These are phyloP conservation scores for Sporothrix sp. DNA, from an alignment of 2,329 filamentous ascomycete genomes.

Conservation along the genomic window DNA sequence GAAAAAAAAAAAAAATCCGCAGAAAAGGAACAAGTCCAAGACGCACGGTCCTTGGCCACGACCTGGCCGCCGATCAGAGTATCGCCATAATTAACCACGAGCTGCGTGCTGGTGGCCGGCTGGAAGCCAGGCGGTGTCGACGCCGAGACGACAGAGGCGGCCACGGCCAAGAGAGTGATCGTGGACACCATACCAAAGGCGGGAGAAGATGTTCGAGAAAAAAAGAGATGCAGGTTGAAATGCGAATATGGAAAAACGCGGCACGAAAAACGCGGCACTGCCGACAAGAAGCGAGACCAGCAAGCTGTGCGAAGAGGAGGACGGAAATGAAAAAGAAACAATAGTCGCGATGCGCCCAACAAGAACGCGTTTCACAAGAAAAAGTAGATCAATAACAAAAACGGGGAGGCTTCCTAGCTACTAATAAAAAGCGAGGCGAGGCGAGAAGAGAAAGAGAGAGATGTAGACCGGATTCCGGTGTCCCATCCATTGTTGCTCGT, in stretches of 20 bases:
- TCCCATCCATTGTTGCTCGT: background rate
- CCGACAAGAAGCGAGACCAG: conserved; percentile 12
- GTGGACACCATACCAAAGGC: conserved; percentile 16
- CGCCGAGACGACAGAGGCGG: conserved; percentile 22
- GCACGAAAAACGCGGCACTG: conserved; percentile 7
- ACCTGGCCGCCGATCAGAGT: conserved; percentile 30
- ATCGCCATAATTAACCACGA: conserved; percentile 32
- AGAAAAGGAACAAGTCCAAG: background rate
- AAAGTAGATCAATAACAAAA: background rate
- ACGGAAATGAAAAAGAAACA: background rate
- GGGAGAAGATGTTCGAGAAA: background rate
- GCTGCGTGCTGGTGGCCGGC: conserved; percentile 28
- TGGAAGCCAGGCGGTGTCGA: conserved; percentile 33
- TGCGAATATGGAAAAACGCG: background rate
- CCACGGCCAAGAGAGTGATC: conserved; percentile 21
- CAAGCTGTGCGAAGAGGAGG: conserved; percentile 7
- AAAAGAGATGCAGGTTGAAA: background rate
- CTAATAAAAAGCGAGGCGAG: background rate
- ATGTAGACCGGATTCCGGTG: too few species aligned
- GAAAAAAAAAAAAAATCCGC: too few species aligned
- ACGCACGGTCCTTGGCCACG: conserved; percentile 29
- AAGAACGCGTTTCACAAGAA: background rate
- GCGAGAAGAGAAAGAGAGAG: background rate
- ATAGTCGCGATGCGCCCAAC: background rate
- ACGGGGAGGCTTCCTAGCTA: background rate